These are phyloP conservation scores for Boletus pseudo-olivaceus DNA, from an alignment of 768 basidiomycete genomes.

Conservation along the genomic window DNA sequence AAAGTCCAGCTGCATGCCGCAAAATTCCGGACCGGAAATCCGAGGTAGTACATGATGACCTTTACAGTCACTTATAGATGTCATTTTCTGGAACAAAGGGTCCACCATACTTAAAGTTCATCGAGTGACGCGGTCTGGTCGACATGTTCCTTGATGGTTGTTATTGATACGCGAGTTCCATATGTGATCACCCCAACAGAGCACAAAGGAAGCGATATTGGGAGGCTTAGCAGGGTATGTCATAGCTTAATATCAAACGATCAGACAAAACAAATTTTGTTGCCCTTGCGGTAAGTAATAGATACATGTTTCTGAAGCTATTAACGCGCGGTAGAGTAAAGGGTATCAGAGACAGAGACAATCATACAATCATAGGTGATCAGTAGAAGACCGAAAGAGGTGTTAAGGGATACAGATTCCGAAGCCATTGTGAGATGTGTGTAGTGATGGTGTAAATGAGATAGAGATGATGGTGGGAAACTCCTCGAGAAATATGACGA, in stretches of 20 bases:
- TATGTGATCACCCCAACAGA: slow-evolving; percentile 1
- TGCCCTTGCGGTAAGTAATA: slow-evolving; percentile 14
- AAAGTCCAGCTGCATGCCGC: not conserved
- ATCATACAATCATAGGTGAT: slow-evolving; percentile 23
- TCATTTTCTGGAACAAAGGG: not conserved
- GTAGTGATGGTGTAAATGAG: slow-evolving; percentile 20
- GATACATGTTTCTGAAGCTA: slow-evolving; percentile 30
- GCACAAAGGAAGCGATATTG: not conserved
- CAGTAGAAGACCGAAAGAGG: slow-evolving; percentile 5
- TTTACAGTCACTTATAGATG: not conserved
- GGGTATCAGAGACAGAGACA: slow-evolving; percentile 25
- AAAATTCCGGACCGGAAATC: not conserved
- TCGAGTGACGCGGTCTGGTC: no score
- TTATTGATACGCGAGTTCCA: not conserved
- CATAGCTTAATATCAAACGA: not conserved
- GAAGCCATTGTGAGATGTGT: slow-evolving; percentile 16
- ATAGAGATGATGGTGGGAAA: slow-evolving; percentile 27
- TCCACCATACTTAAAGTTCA: not conserved
- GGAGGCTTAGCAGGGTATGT: no score
- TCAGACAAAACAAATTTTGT: slow-evolving; percentile 4
- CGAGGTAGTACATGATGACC: no score
- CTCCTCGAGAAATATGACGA: slow-evolving; percentile 10
- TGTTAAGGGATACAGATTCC: slow-evolving; percentile 29
- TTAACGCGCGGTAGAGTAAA: slow-evolving; percentile 29
- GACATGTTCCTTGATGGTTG: not conserved